phyloP scores from a whole-genome alignment of 2,329 filamentous ascomycete genomes.

The Xenoacremonium recifei region DNA sequence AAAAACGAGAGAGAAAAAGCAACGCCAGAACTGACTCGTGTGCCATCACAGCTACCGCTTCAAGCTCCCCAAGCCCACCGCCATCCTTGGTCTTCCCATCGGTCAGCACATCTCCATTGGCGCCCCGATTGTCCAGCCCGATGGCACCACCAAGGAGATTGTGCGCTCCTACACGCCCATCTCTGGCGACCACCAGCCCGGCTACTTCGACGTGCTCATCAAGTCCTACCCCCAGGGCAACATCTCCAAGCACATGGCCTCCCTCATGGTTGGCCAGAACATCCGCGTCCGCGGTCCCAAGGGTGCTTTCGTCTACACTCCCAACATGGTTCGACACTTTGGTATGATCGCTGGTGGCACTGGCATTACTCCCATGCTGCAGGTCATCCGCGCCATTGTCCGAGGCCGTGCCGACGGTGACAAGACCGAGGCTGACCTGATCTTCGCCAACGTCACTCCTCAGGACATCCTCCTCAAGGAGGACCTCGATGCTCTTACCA shows the following conservation, averaged over 20 bases:
- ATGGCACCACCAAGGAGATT: constrained; percentile 77
- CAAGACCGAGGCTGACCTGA: constrained; percentile 85
- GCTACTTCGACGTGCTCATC: constrained; percentile 94
- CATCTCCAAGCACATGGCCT: constrained; percentile 90
- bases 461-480: constrained; percentile 94
- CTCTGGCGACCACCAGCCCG: constrained; percentile 82
- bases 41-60: constrained; percentile 76
- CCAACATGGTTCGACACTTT: constrained; percentile 94
- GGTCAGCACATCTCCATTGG: constrained; percentile 98
- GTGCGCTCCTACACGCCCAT: constrained; percentile 92
- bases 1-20: no score
- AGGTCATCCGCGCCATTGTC: constrained; percentile 88
- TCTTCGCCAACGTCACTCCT: constrained; percentile 93
- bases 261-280: constrained; percentile 76
- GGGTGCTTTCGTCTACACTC: constrained; percentile 95
- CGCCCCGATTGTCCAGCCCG: constrained; percentile 64
- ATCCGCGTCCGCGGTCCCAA: constrained; percentile 94
- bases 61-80: constrained; percentile 70
- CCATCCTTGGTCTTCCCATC: constrained; percentile 93
- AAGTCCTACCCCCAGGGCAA: constrained; percentile 98
- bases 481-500: constrained; percentile 77
- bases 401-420: constrained; percentile 77
- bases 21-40: constrained; percentile 1
- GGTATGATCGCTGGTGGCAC: constrained; percentile 98
- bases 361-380: constrained; percentile 97